Percentiles rank a stretch among this genome's conserved stretches.
Conservation (phyloP, 441 rosid species). For the Aleurites moluccanus region DNA sequence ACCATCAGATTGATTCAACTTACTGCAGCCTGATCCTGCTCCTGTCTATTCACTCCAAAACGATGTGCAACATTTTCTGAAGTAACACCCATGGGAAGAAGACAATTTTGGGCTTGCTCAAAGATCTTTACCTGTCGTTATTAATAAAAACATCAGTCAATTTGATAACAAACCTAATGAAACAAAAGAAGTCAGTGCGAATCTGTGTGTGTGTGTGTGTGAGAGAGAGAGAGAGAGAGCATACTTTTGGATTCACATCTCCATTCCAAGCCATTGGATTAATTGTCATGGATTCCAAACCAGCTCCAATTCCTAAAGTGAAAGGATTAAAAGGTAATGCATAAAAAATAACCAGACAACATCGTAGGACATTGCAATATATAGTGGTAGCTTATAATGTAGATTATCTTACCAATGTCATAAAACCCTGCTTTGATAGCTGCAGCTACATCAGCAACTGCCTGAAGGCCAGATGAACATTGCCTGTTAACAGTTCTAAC, state of each 20-base stretch:
- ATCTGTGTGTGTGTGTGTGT: no score
- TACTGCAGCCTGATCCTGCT: conserved; percentile 98
- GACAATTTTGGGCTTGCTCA: conserved; percentile 89
- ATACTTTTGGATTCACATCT: conserved; percentile 87
- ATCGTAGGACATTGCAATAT: background rate
- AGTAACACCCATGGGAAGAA: conserved; percentile 97
- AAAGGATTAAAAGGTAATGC: background rate
- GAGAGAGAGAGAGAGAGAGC: background rate
- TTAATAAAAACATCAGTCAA: conserved; percentile 14
- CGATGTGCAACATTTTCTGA: conserved; percentile 98
- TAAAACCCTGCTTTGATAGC: conserved; percentile 96
- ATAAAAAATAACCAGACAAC: background rate
- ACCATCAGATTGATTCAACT: conserved; percentile 30
- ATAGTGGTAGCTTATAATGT: no score
- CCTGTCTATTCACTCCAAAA: conserved; percentile 85
- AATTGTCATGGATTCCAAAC: conserved; percentile 90
- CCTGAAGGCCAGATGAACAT: conserved; percentile 98
- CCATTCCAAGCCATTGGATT: conserved; percentile 86
- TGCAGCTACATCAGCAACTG: conserved; percentile 99
- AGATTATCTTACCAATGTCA: conserved; percentile 64
- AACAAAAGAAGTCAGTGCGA: background rate
- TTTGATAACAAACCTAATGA: background rate
- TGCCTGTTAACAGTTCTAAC: conserved; percentile 95
- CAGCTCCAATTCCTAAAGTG: conserved; percentile 88
- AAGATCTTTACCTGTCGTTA: conserved; percentile 59